A percentile compares a stretch with the other conserved stretches of the same genome.
Conservation (phyloP, 2,329 filamentous ascomycete genomes). For the Stachybotrys echinatus region DNA sequence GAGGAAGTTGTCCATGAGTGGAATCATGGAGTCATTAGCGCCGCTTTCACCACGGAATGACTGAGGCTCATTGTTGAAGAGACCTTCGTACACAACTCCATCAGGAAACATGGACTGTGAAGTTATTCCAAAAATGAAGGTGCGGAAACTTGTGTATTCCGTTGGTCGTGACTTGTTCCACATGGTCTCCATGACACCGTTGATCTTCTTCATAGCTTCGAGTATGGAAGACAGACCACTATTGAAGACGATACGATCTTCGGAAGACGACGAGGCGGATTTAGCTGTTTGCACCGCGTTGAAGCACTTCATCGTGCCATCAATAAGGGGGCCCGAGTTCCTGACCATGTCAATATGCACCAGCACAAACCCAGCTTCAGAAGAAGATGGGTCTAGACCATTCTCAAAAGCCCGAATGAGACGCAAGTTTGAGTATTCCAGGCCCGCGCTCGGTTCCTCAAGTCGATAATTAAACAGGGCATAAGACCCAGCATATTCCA, state of each 20-base stretch:
- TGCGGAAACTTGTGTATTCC: slow-evolving; percentile 85
- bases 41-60: slow-evolving; percentile 89
- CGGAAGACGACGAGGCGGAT: slow-evolving; percentile 20
- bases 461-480: slow-evolving; percentile 65
- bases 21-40: slow-evolving; percentile 92
- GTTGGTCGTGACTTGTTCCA: slow-evolving; percentile 82
- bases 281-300: slow-evolving; percentile 23
- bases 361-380: slow-evolving; percentile 92
- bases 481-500: slow-evolving; percentile 54
- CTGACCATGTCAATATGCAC: slow-evolving; percentile 95
- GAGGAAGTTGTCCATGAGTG: slow-evolving; percentile 81
- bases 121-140: slow-evolving; percentile 96
- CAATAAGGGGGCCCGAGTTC: slow-evolving; percentile 73
- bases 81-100: slow-evolving; percentile 84
- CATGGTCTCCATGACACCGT: slow-evolving; percentile 82
- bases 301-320: slow-evolving; percentile 64
- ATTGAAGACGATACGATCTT: slow-evolving; percentile 55
- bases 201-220: slow-evolving; percentile 57
- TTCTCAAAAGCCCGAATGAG: slow-evolving; percentile 88
- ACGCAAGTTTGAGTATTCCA: slow-evolving; percentile 65
- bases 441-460: slow-evolving; percentile 48
- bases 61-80: slow-evolving; percentile 63
- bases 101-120: slow-evolving; percentile 91
- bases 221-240: slow-evolving; percentile 58
- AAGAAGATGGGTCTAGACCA: slow-evolving; percentile 79